A percentile compares a stretch with the other conserved stretches of the same genome.
phyloP scores from a whole-genome alignment of 202 grass and related monocot species.

The Zizania palustris region DNA sequence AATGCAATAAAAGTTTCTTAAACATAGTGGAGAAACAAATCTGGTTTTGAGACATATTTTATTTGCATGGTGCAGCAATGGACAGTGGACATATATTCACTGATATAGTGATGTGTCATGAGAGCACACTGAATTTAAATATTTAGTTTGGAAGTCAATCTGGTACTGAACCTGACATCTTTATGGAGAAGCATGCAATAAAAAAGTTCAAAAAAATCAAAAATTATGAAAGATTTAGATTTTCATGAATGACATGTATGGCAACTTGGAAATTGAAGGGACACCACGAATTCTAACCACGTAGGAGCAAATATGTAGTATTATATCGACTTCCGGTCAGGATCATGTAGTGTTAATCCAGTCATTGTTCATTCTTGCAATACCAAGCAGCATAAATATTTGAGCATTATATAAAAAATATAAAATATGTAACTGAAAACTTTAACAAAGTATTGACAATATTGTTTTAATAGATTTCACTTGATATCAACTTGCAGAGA shows the following conservation, averaged over 20 bases:
- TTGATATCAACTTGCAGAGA: conserved; percentile 30
- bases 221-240: background rate
- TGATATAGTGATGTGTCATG: background rate
- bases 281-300: background rate
- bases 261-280: background rate
- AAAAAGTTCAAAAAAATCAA: conserved; percentile 7
- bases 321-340: background rate
- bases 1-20: conserved; percentile 19
- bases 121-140: background rate
- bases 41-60: conserved; percentile 14
- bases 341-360: conserved; percentile 8
- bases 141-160: background rate
- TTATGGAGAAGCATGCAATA: conserved; percentile 3
- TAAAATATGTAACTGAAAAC: background rate
- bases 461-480: conserved; percentile 18
- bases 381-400: background rate
- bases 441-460: background rate
- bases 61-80: background rate
- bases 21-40: background rate
- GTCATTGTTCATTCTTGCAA: conserved; percentile 14
- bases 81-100: background rate
- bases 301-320: background rate
- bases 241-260: background rate
- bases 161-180: background rate
- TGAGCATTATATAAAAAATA: background rate